Percentiles rank a stretch among this genome's conserved stretches.
Conservation (phyloP, 768 basidiomycete genomes). For the Rhodocollybia butyracea region DNA sequence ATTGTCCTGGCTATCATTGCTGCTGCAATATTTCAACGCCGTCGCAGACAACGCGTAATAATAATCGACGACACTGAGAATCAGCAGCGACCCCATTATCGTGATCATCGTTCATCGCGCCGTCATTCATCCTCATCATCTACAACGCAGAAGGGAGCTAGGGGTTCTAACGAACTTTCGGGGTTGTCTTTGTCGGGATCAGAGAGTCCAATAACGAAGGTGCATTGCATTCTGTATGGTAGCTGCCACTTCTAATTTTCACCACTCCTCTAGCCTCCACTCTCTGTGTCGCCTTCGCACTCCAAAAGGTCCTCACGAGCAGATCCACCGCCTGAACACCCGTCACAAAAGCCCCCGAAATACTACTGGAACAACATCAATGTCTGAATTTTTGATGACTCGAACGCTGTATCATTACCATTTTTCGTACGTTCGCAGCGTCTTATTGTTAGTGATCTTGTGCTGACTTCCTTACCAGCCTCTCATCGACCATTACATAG, state of each 20-base stretch:
- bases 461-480: no score
- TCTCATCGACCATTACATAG: no score
- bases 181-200: no score
- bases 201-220: constrained; percentile 25
- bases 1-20: constrained; percentile 16
- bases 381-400: background rate
- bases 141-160: background rate
- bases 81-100: background rate
- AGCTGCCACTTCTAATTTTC: background rate
- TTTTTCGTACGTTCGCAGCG: no score
- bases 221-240: constrained; percentile 4
- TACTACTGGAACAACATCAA: constrained; percentile 13
- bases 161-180: background rate
- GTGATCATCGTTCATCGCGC: background rate
- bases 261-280: constrained; percentile 5
- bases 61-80: background rate
- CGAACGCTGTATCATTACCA: background rate
- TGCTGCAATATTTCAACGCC: constrained; percentile 15
- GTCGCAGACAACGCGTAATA: background rate
- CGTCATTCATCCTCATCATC: background rate
- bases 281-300: constrained; percentile 1
- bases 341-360: constrained; percentile 11
- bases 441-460: no score
- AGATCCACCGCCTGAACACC: constrained; percentile 5
- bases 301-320: constrained; percentile 8